Conservation (phyloP, 805 yeast species). For the Dipodascus geniculatus region DNA sequence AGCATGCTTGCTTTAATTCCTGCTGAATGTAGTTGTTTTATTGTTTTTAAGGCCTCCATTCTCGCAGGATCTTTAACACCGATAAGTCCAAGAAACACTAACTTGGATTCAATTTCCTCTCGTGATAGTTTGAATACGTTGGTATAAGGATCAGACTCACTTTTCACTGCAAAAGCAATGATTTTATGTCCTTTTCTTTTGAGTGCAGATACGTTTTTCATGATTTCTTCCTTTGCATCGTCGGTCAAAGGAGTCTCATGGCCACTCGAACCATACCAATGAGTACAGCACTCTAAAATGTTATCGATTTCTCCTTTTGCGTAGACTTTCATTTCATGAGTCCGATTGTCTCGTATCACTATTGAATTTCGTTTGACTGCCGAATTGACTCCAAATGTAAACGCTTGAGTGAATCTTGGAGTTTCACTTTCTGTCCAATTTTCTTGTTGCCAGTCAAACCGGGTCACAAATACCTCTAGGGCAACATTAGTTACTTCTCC, state of each 20-base stretch:
- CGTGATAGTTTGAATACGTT: slow-evolving; percentile 20
- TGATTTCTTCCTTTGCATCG: slow-evolving; percentile 25
- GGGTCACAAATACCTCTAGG: slow-evolving; percentile 61
- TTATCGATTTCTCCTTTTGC: slow-evolving; percentile 75
- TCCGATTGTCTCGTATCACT: slow-evolving; percentile 31
- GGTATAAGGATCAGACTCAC: slow-evolving; percentile 15
- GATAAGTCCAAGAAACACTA: slow-evolving; percentile 53
- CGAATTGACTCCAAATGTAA: slow-evolving; percentile 67
- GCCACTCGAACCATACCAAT: slow-evolving; percentile 34
- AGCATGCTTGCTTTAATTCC: slow-evolving; percentile 74
- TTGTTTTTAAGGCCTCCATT: slow-evolving; percentile 46
- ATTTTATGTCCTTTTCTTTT: slow-evolving; percentile 59
- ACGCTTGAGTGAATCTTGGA: slow-evolving; percentile 31
- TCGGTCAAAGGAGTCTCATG: slow-evolving; percentile 14
- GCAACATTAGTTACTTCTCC: slow-evolving; percentile 91
- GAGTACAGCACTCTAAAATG: slow-evolving; percentile 41
- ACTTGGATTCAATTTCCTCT: slow-evolving; percentile 36
- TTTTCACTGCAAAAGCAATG: slow-evolving; percentile 47
- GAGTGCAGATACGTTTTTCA: slow-evolving; percentile 32
- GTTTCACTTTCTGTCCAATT: slow-evolving; percentile 29
- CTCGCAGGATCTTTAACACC: slow-evolving; percentile 80
- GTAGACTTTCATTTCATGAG: slow-evolving; percentile 27
- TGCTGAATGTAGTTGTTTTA: slow-evolving; percentile 40
- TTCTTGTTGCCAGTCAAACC: slow-evolving; percentile 32
- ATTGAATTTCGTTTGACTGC: slow-evolving; percentile 62